Base-by-base conservation (phyloP, 2,329 filamentous ascomycete species). In the Fusarium dlaminii region DNA sequence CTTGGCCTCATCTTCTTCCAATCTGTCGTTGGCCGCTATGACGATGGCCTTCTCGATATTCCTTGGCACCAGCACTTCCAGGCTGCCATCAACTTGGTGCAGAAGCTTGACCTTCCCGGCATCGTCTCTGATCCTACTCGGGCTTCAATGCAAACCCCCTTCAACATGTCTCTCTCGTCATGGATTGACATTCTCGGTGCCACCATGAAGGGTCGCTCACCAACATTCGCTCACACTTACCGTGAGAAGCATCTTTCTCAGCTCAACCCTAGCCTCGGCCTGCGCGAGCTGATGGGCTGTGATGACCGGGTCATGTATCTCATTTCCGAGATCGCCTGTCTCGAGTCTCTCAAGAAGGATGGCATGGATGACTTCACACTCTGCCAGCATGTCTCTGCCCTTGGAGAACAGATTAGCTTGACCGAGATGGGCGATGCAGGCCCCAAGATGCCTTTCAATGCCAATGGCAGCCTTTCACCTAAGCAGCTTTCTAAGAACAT, bases 161-260 rank as follows among this genome's bases (percentile, higher is more conserved):
- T 98, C 89, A 98, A 95, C 88, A 98, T 98, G 95, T 95, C 94
- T 3, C 86, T 98, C 72, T 93, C 94, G 11, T 88, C 95, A 15
- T 98, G 96, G 96, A 98, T 98, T 79, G 96, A 99, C 83, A 98
- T 99, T 75, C 90, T 98, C 39, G 96, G 96, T 72, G 92, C 95
- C 5, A 97, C 95, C 15, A 98, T 99, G 91, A 89, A 93, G 72
- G 95, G 95, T 39, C 90, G 91, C 64, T 93, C 94, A 15, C 96
- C 96, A 13, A 90, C 90, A 14, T 98, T 98, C 80, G 95, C 96
- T 9, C 94, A 98, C 84, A 94, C 93, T n/a, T 99, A 98, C 84
- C 92, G 96, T 56, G 92, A 96, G 82, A 97, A 98, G 87, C 94
- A 98, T 82, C 89, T 98, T 58, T 93, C 94, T 15, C 81, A 84